phyloP scores from a whole-genome alignment of 805 yeast species.

The Candida easanensis region DNA sequence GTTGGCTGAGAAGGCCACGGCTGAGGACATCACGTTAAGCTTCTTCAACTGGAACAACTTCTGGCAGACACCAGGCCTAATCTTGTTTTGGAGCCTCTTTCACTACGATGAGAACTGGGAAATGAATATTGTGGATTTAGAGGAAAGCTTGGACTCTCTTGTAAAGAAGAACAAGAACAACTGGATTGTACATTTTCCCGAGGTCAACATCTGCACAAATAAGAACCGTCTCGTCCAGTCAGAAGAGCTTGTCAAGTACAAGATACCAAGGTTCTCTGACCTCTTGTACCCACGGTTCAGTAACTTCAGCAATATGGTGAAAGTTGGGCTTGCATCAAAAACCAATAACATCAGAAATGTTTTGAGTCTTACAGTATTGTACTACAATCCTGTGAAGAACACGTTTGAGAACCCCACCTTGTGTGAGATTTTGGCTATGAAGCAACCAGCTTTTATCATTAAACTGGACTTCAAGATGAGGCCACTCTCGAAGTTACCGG shows the following conservation, averaged over 20 bases:
- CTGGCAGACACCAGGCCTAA: conserved; percentile 58
- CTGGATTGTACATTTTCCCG: conserved; percentile 81
- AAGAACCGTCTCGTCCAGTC: conserved; percentile 47
- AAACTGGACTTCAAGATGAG: conserved; percentile 27
- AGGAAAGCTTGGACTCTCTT: conserved; percentile 30
- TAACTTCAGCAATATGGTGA: conserved; percentile 49
- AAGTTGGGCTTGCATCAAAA: conserved; percentile 4
- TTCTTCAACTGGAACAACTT: conserved; percentile 71
- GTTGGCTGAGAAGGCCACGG: conserved; percentile 25
- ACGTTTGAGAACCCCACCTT: conserved; percentile 35
- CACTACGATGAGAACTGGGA: conserved; percentile 72
- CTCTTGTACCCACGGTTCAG: conserved; percentile 78
- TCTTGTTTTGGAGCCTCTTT: conserved; percentile 43
- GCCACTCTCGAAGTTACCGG: conserved; percentile 46
- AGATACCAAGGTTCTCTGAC: conserved; percentile 56
- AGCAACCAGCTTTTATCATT: conserved; percentile 28
- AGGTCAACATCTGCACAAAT: conserved; percentile 67
- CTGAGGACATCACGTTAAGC: conserved; percentile 31
- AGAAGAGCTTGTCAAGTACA: conserved; percentile 51
- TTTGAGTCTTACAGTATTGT: conserved; percentile 36
- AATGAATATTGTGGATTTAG: conserved; percentile 33
- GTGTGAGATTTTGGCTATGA: conserved; percentile 35
- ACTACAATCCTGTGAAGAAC: conserved; percentile 33
- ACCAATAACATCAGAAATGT: conserved; percentile 17
- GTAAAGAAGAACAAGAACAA: conserved; percentile 36